A percentile compares a stretch with the other conserved stretches of the same genome.
phyloP scores from a whole-genome alignment of 1,139 yeast genomes.

The Entelexis paramagnoliae region DNA sequence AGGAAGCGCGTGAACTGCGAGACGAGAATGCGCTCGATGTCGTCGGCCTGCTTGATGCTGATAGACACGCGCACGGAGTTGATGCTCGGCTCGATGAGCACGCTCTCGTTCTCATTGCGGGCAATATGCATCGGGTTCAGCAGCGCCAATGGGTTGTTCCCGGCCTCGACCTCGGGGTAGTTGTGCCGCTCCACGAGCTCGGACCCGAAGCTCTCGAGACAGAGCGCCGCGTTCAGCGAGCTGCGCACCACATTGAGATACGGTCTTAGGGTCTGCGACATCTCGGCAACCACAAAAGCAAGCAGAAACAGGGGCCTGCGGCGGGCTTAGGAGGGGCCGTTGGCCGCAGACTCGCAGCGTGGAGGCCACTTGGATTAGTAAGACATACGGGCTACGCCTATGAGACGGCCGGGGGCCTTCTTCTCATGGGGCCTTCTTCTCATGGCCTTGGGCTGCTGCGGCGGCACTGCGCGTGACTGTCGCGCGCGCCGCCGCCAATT shows the following conservation, averaged over 20 bases:
- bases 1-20: constrained; percentile 88
- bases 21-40: constrained; percentile 86
- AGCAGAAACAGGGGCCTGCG: neutral
- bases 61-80: constrained; percentile 79
- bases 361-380: neutral
- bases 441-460: too few species aligned
- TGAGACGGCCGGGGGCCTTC: too few species aligned
- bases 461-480: too few species aligned
- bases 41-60: constrained; percentile 94
- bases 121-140: constrained; percentile 84
- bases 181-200: constrained; percentile 95
- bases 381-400: too few species aligned
- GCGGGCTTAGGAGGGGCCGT: neutral
- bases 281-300: constrained; percentile 30
- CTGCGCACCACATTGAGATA: constrained; percentile 88
- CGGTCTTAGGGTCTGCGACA: constrained; percentile 87
- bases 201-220: constrained; percentile 88
- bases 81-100: constrained; percentile 85
- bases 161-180: constrained; percentile 90
- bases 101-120: constrained; percentile 87
- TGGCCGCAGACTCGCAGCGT: neutral
- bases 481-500: too few species aligned
- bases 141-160: constrained; percentile 65
- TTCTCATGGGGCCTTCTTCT: too few species aligned
- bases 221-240: constrained; percentile 89